Base-by-base conservation (phyloP, 2,329 filamentous ascomycete genomes). In the Trichophyton equinum region DNA sequence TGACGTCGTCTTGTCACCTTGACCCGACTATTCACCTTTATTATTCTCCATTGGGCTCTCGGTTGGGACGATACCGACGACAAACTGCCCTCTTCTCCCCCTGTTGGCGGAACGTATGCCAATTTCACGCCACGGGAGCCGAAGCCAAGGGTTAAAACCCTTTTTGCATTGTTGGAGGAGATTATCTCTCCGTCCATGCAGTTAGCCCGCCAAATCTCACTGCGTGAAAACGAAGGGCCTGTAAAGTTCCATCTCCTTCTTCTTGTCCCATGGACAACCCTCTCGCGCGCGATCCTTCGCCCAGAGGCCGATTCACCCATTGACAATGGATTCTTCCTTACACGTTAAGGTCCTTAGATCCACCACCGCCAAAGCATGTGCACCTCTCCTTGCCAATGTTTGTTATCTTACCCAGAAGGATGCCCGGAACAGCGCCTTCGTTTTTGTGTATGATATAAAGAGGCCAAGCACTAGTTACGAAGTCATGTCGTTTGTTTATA, bases 381-480 rank as follows among this genome's bases (percentile, higher is more conserved):
- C 51, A 55, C 51, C 51, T 55, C 51, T 36, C 15, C 3, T 36
- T 55, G n/a, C 18, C 51, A 55, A 55, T 36, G 18, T 9, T 8
- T 13, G 8, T 53, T 36, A 5, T 36, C 15, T 55, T 36, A 18
- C 27, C n/a, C 27, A 18, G 33, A 55, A 36, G 51, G 51, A 55
- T 55, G 51, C 51, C 51, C n/a, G 51, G 15, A 36, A 55, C 49
- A 55, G 27, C 51, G 33, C 30, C 51, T 55, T 27, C 30, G 18
- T 5, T 20, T 20, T 33, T 55, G 51, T 55, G 51, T 55, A 55
- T 53, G 30, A 33, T 55, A 7, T 55, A 38, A 13, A 11, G 51
- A 55, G 51, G 51, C 25, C 25, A 33, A 55, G 51, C 51, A 55
- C 51, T 36, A 55, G 20, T 55, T 55, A 55, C 51, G 51, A 55